Base-by-base conservation (phyloP, 2,329 filamentous ascomycete species). In the Fusarium miscanthi region DNA sequence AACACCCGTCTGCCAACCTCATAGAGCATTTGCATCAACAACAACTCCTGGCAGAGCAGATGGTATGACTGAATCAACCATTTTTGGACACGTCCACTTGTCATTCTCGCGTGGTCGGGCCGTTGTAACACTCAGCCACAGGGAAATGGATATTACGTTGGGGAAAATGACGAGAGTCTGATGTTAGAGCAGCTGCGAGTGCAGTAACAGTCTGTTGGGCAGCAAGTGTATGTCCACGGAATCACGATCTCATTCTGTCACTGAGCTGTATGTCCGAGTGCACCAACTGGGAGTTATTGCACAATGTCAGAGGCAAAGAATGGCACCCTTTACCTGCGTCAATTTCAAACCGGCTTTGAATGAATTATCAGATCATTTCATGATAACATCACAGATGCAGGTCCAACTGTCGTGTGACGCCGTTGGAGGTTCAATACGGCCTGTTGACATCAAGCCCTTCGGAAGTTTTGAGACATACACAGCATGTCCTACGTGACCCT, bases 401-500 rank as follows among this genome's bases (percentile, higher is more conserved):
- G 70, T 74, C 59, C 70, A 69, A 45, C 70, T 65, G 70, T 43
- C 40, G 71, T 74, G 59, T 38, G 40, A 74, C 70, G 23, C 40
- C 56, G 67, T 73, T 74, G 63, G 53, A 64, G 41, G 27, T 49
- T 59, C 46, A 65, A 52, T 59, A 57, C 63, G 59, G 52, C 58
- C 41, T 54, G 25, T 64, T 42, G 30, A 68, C 40, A 58, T 71
- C 45, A 57, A 52, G 43, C 27, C 67, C 43, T 48, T 74, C 70
- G 70, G 62, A 57, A 73, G 56, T 42, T 74, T 62, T 48, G 38
- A 69, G 63, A 68, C 70, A 71, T 59, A 43, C 46, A 57, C 33
- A 54, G 30, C 54, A 45, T 61, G 57, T 74, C 62, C 49, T 59
- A 41, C 56, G 40, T 41, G 45, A 35, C 27, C 40, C 35, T 58